These are phyloP conservation scores for Sarocladiaceae sp. DNA, from an alignment of 2,329 filamentous ascomycete genomes.

Conservation along the genomic window DNA sequence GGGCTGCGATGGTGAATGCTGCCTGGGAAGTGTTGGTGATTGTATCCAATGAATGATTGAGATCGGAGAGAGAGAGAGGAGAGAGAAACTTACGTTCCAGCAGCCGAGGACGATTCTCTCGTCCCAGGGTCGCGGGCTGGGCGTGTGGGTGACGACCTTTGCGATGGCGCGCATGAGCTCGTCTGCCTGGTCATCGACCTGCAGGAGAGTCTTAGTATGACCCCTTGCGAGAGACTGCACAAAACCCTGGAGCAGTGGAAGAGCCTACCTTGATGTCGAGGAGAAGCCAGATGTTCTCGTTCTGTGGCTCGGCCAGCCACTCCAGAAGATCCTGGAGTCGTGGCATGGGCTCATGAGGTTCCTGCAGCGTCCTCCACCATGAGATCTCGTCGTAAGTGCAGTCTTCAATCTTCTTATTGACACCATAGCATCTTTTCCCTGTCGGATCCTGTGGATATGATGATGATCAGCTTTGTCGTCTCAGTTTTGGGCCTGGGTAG, in stretches of 20 bases:
- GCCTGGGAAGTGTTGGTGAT: conserved; percentile 31
- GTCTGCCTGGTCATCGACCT: conserved; percentile 64
- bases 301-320: conserved; percentile 59
- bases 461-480: no score
- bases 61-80: neutral
- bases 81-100: conserved; percentile 57
- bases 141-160: conserved; percentile 51
- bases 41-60: no score
- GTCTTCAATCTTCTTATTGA: conserved; percentile 65
- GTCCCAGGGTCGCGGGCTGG: conserved; percentile 52
- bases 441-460: conserved; percentile 59
- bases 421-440: conserved; percentile 75
- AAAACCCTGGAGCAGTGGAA: no score
- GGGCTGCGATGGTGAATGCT: conserved; percentile 60
- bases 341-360: conserved; percentile 67
- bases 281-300: conserved; percentile 69
- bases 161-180: conserved; percentile 66
- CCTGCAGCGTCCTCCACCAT: conserved; percentile 58
- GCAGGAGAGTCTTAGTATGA: neutral
- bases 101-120: conserved; percentile 71
- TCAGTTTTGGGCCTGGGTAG: neutral
- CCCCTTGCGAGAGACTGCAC: neutral
- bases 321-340: conserved; percentile 66
- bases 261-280: conserved; percentile 75
- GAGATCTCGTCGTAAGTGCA: conserved; percentile 70